Base-by-base conservation (phyloP, 2,329 filamentous ascomycete species). In the Fusarium chuoi region DNA sequence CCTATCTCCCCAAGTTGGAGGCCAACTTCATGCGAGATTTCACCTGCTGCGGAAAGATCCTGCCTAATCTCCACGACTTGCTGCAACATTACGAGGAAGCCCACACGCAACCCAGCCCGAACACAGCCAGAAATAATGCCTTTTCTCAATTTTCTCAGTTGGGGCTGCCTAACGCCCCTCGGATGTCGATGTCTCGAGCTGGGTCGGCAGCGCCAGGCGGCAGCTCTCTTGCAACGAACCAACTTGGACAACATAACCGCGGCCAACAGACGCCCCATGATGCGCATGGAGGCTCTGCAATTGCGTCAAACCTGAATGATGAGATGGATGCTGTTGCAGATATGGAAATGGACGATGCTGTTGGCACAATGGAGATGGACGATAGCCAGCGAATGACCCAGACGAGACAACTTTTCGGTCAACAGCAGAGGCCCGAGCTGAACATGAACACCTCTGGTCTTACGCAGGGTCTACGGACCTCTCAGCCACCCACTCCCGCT, bases 21-120 rank as follows among this genome's bases (percentile, higher is more conserved):
- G 96, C 96, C 70, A 96, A 96, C 80, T 99, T 98, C 82, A 97
- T 98, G 94, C 93, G 93, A 83, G 95, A 98, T 84, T 98, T 98
- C 84, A 93, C 93, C 59, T 99, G 96, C 85, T 99, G 96, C 84
- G 95, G 95, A 78, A 90, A 94, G 78, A 96, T 92, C 38, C 89
- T 98, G 75, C 93, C 95, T 30, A 97, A 95, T 57, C 89, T 99
- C 76, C 96, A 99, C 84, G 96, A 98, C 80, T 88, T 99, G 52
- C 87, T 99, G 52, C 95, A 98, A 81, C 96, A 99, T 82, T 99
- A 98, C 81, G 96, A 99, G 83, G 96, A 98, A 84, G 90, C 93
- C 62, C 96, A 99, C 83, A 96, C 95, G 22, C 91, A 93, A 73
- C 88, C 93, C 72, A 85, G 85, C 72, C 83, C 85, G 13, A 83